phyloP scores from a whole-genome alignment of 2,329 filamentous ascomycete species.

The Basipetospora chlamydospora region DNA sequence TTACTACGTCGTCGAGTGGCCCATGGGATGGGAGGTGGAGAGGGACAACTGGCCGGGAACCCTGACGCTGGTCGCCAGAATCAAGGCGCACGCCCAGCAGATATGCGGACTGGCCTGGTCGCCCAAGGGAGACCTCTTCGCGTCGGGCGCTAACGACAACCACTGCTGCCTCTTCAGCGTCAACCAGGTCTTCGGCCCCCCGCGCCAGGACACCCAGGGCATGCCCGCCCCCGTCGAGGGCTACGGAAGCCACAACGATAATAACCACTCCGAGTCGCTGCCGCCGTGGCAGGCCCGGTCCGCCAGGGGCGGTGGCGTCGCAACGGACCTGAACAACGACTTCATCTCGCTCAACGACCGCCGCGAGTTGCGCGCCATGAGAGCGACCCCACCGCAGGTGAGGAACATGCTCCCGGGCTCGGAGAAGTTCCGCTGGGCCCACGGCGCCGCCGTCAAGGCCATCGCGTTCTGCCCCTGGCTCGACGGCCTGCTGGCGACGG shows the following conservation, averaged over 20 bases:
- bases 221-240: background rate
- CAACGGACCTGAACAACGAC: no score
- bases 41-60: slow-evolving; percentile 60
- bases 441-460: slow-evolving; percentile 85
- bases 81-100: slow-evolving; percentile 72
- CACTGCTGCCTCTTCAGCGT: slow-evolving; percentile 68
- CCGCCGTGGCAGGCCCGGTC: no score
- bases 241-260: slow-evolving; percentile 1
- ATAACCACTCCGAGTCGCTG: slow-evolving; percentile 6
- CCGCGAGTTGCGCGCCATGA: slow-evolving; percentile 16
- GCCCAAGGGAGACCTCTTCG: slow-evolving; percentile 58
- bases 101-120: slow-evolving; percentile 92
- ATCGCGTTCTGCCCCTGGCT: slow-evolving; percentile 97
- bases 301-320: no score
- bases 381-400: slow-evolving; percentile 19
- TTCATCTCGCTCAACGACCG: slow-evolving; percentile 6
- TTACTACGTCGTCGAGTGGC: slow-evolving; percentile 86
- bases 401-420: slow-evolving; percentile 36
- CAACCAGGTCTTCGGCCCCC: slow-evolving; percentile 29
- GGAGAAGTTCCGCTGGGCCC: slow-evolving; percentile 59
- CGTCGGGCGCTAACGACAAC: slow-evolving; percentile 88
- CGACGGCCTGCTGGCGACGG: slow-evolving; percentile 71
- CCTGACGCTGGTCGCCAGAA: slow-evolving; percentile 62
- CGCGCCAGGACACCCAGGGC: slow-evolving; percentile 4
- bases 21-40: slow-evolving; percentile 44